phyloP scores from a whole-genome alignment of 1,139 yeast species.

The Eremothecium gossypii region DNA sequence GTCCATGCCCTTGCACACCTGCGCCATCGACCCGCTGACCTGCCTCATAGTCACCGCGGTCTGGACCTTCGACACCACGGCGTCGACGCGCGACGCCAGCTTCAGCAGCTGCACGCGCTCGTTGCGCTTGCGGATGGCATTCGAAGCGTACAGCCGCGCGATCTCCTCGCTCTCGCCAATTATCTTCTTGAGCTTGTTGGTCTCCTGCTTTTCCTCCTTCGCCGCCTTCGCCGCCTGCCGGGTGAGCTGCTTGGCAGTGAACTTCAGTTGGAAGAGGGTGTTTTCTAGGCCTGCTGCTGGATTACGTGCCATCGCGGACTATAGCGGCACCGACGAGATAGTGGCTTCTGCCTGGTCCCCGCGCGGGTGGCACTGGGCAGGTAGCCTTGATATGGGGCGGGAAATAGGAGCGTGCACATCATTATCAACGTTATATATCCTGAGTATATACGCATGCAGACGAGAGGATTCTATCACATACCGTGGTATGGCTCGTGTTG shows the following conservation, averaged over 20 bases:
- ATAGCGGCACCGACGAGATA: neutral
- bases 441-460: too few species aligned
- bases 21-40: slow-evolving; percentile 89
- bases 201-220: slow-evolving; percentile 81
- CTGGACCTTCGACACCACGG: slow-evolving; percentile 91
- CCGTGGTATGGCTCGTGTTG: slow-evolving; percentile 1
- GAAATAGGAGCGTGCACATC: too few species aligned
- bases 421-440: too few species aligned
- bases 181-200: slow-evolving; percentile 74
- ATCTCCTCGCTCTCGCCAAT: slow-evolving; percentile 61
- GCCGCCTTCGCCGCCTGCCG: slow-evolving; percentile 87
- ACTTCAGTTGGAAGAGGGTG: slow-evolving; percentile 37
- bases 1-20: slow-evolving; percentile 93
- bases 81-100: slow-evolving; percentile 84
- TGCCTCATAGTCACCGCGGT: slow-evolving; percentile 96
- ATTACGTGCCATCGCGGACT: slow-evolving; percentile 24
- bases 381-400: too few species aligned
- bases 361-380: too few species aligned
- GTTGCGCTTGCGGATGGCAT: slow-evolving; percentile 85
- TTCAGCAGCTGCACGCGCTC: slow-evolving; percentile 77
- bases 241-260: slow-evolving; percentile 87
- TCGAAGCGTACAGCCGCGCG: slow-evolving; percentile 90
- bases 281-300: slow-evolving; percentile 28
- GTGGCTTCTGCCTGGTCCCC: too few species aligned
- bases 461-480: too few species aligned